A percentile compares a stretch with the other conserved stretches of the same genome.
Conservation (phyloP, 257 asterid species). For the Penstemon davidsonii region DNA sequence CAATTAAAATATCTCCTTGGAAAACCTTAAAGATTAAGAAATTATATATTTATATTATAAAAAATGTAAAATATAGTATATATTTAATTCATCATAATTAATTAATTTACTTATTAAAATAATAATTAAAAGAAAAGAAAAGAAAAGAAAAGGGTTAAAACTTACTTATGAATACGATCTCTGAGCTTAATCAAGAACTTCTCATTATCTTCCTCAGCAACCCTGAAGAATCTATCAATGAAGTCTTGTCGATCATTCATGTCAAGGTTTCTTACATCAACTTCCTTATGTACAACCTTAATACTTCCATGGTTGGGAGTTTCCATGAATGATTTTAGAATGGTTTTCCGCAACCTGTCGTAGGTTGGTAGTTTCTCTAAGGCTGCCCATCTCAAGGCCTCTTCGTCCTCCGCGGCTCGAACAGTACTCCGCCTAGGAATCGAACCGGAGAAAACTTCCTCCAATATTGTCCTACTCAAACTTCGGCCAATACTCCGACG, state of each 20-base stretch:
- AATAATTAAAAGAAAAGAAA: background rate
- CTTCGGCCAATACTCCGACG: constrained; percentile 41
- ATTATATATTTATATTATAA: background rate
- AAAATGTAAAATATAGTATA: background rate
- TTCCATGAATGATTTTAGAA: constrained; percentile 44
- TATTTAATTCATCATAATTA: too few relatives aligned
- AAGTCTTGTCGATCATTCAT: constrained; percentile 43
- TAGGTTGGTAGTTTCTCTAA: constrained; percentile 83
- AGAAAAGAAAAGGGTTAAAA: constrained; percentile 21
- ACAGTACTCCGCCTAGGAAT: constrained; percentile 36
- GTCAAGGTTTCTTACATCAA: constrained; percentile 56
- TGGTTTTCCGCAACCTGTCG: constrained; percentile 66
- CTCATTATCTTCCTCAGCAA: constrained; percentile 72
- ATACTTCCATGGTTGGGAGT: constrained; percentile 29
- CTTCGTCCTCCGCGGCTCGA: constrained; percentile 75
- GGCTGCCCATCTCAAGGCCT: constrained; percentile 88
- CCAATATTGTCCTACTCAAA: constrained; percentile 36
- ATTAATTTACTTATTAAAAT: background rate
- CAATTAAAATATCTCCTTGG: background rate
- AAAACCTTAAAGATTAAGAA: background rate
- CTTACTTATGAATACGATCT: constrained; percentile 59
- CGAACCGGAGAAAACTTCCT: constrained; percentile 46
- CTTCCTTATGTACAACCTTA: constrained; percentile 49
- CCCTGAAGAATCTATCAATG: constrained; percentile 54
- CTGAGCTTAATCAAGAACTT: constrained; percentile 56